Percentiles rank a stretch among this genome's conserved stretches.
These are phyloP conservation scores for Aechmea fasciata DNA, from an alignment of 176 grass and related monocot genomes.

Conservation along the genomic window DNA sequence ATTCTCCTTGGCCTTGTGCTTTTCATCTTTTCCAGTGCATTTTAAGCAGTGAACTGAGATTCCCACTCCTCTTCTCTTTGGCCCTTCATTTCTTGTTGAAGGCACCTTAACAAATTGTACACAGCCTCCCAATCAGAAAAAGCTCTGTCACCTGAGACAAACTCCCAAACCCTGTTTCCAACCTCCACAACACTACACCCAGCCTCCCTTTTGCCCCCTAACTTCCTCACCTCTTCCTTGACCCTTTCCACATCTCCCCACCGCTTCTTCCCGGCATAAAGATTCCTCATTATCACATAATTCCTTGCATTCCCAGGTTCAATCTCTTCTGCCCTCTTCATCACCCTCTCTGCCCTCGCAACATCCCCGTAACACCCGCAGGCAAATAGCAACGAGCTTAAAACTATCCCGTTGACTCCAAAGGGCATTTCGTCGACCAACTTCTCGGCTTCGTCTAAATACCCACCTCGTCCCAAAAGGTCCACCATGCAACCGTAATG, in stretches of 20 bases:
- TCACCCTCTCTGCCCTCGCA: constrained; percentile 15
- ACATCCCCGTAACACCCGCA: constrained; percentile 14
- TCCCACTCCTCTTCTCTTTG: background rate
- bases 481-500: constrained; percentile 30
- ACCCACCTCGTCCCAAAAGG: constrained; percentile 18
- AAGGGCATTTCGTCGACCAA: constrained; percentile 19
- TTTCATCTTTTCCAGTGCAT: no score
- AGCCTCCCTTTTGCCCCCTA: constrained; percentile 21
- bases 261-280: constrained; percentile 11
- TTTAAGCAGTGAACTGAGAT: background rate
- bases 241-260: constrained; percentile 20
- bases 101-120: background rate
- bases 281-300: constrained; percentile 25
- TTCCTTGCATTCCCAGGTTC: constrained; percentile 21
- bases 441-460: constrained; percentile 19
- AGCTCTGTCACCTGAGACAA: constrained; percentile 16
- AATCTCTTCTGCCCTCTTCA: constrained; percentile 7
- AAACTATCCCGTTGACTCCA: constrained; percentile 11
- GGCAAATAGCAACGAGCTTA: constrained; percentile 21
- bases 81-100: constrained; percentile 6
- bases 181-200: constrained; percentile 21
- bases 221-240: constrained; percentile 5
- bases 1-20: no score
- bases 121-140: constrained; percentile 4
- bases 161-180: constrained; percentile 16